Base-by-base conservation (phyloP, 495 filamentous ascomycete species). In the Aspergillus bridgeri region DNA sequence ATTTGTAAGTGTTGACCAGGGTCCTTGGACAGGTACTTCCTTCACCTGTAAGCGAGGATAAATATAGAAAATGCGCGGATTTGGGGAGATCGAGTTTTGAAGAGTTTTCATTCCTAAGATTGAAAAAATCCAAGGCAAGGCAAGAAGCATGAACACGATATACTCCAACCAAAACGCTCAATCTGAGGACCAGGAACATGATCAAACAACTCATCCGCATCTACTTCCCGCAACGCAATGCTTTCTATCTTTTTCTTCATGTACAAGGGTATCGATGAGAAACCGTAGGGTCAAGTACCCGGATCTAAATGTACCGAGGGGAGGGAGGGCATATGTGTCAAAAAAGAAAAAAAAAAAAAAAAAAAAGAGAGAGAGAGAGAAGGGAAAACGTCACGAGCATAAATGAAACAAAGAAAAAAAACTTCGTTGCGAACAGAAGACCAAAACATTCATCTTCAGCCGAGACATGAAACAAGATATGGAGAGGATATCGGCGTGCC, bases 221-320 rank as follows among this genome's bases (percentile, higher is more conserved):
- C 33, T 38, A 38, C 33, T 15, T 38, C 33, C 33, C 33, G 13
- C 33, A 38, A 38, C 46, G 20, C 46, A 48, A 23, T 22, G 13
- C 24, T 25, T 48, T 48, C 24, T 48, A 23, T 17, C 24, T 51
- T 51, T 22, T 51, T 53, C 21, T 42, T 49, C 49, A 58, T 64
- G 51, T 60, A 60, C 51, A 64, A 60, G 61, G 61, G 61, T 64
- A 64, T 64, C 61, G 52, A 55, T 23, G 24, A 57, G 54, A 56
- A 24, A 54, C 61, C 50, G 51, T 3, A 22, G 43, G 15, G 33
- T 45, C 48, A 42, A 23, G 48, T 47, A 51, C 42, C 51, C 49
- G 25, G 53, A 27, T 48, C 53, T 59, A 48, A 53, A 57, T 27
- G 43, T 48, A 56, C 58, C 52, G 52, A 58, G 44, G 56, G 56